Base-by-base conservation (phyloP, 495 filamentous ascomycete species). In the Talaromyces ruber region DNA sequence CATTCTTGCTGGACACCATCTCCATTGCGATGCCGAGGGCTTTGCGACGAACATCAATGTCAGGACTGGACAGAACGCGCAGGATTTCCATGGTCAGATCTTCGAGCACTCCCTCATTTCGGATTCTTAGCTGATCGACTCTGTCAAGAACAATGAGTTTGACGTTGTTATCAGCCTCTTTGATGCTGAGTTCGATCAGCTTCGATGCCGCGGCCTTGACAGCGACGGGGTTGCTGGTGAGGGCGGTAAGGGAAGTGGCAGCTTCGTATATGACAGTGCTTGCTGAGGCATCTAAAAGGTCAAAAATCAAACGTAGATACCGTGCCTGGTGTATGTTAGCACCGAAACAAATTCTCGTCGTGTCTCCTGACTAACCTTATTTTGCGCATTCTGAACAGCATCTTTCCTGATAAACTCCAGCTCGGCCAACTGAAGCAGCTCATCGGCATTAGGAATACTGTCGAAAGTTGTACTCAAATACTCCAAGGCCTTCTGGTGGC, bases 1-100 rank as follows among this genome's bases (percentile, higher is more conserved):
- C 93, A 65, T 99, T 99, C 81, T 96, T 96, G 84, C 92, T 96
- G 0, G 92, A 93, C 12, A 98, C 91, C 94, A 99, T 97, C 65
- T 97, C 93, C 74, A 99, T 75, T 9, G 92, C 94, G 67, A 99
- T 91, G 52, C 82, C 81, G 22, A 99, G 84, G 34, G 94, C 91
- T 74, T 98, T 99, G 72, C 84, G 86, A 69, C 95, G 87, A 45
- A 99, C 93, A 72, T 98, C 95, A 64, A 99, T 88, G 75, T 99
- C 95, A 12, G 95, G 91, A 70, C 91, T 96, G 45, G 91, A 91
- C 54, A 99, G 85, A n/a, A 96, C 93, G 59, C 95, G 90, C 57
- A 99, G 79, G 64, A 98, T 92, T 69, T 98, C 95, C 93, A 99
- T 97, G n/a, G 89, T 91, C 53, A 97, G 78, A 66, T 98, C 94